These are phyloP conservation scores for Phylloporus arenicola DNA, from an alignment of 768 basidiomycete genomes.

Conservation along the genomic window DNA sequence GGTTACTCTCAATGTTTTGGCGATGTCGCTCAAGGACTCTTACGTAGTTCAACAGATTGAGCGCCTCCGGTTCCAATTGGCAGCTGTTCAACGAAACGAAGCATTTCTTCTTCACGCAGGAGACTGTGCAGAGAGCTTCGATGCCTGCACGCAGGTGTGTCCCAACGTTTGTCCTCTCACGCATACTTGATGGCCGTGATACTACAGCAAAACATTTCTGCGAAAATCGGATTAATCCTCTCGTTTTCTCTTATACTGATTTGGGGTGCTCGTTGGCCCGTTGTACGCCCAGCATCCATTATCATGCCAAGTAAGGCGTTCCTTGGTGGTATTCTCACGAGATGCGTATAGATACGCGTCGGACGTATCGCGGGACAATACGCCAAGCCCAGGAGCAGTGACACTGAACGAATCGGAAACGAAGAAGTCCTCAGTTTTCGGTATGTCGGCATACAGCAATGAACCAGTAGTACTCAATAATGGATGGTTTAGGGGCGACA, in stretches of 20 bases:
- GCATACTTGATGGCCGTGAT: constrained; percentile 2
- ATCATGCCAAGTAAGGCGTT: not conserved
- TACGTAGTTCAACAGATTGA: constrained; percentile 52
- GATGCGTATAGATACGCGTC: constrained; percentile 54
- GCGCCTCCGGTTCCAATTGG: constrained; percentile 73
- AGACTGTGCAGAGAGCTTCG: constrained; percentile 95
- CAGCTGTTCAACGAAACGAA: constrained; percentile 76
- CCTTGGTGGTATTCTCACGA: too few species aligned
- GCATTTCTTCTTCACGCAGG: constrained; percentile 96
- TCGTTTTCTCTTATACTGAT: constrained; percentile 94
- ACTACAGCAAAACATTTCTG: constrained; percentile 74
- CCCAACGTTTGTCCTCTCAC: constrained; percentile 5
- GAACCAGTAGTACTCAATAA: not conserved
- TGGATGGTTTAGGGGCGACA: constrained; percentile 69
- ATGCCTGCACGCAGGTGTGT: constrained; percentile 80
- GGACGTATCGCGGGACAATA: constrained; percentile 96
- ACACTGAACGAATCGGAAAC: constrained; percentile 71
- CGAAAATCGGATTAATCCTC: constrained; percentile 85
- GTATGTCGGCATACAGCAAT: constrained; percentile 35
- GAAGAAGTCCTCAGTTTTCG: constrained; percentile 81
- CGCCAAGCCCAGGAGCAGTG: constrained; percentile 87
- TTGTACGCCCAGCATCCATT: constrained; percentile 46
- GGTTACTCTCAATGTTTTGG: constrained; percentile 41
- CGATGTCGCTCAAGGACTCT: constrained; percentile 26
- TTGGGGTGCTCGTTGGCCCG: constrained; percentile 90